Conservation (phyloP, 352 stramenopile genomes). For the Pythium periplocum region DNA sequence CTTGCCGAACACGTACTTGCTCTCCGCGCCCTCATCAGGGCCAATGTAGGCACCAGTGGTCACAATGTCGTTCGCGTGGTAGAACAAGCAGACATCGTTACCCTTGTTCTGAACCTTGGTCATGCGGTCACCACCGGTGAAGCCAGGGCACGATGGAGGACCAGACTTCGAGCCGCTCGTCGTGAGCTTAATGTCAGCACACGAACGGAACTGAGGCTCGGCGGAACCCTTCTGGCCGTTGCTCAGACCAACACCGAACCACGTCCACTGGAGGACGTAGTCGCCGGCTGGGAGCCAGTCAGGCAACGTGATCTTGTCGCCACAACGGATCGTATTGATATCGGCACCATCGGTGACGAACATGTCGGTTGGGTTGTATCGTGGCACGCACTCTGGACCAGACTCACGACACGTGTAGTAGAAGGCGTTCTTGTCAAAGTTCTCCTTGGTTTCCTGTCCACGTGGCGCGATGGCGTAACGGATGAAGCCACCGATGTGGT, state of each 20-base stretch:
- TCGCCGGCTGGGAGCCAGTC: conserved; percentile 13
- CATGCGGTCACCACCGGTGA: conserved; percentile 14
- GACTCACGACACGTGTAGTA: conserved; percentile 26
- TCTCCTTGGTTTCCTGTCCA: conserved; percentile 13
- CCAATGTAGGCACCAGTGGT: conserved; percentile 3
- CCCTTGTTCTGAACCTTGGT: conserved; percentile 10
- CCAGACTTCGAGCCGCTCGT: neutral
- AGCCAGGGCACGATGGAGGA: conserved; percentile 8
- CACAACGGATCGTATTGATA: conserved; percentile 5
- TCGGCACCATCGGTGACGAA: conserved; percentile 6
- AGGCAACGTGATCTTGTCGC: conserved; percentile 17
- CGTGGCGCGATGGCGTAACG: conserved; percentile 17
- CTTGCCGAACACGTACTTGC: conserved; percentile 11
- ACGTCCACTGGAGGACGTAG: conserved; percentile 19
- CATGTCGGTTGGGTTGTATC: conserved; percentile 1
- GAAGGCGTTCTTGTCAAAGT: conserved; percentile 23
- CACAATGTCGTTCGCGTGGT: conserved; percentile 9
- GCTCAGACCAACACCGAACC: conserved; percentile 11
- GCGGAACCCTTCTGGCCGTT: conserved; percentile 8
- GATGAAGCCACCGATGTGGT: conserved; percentile 27
- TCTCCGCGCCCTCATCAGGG: conserved; percentile 2
- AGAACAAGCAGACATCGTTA: conserved; percentile 15
- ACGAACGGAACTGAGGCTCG: conserved; percentile 11
- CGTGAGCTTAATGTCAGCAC: conserved; percentile 16
- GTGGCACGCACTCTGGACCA: conserved; percentile 10